Evolutionary conservation across 2,329 filamentous ascomycete species (phyloP).

Genomic region (Daldinia sp.): DNA sequence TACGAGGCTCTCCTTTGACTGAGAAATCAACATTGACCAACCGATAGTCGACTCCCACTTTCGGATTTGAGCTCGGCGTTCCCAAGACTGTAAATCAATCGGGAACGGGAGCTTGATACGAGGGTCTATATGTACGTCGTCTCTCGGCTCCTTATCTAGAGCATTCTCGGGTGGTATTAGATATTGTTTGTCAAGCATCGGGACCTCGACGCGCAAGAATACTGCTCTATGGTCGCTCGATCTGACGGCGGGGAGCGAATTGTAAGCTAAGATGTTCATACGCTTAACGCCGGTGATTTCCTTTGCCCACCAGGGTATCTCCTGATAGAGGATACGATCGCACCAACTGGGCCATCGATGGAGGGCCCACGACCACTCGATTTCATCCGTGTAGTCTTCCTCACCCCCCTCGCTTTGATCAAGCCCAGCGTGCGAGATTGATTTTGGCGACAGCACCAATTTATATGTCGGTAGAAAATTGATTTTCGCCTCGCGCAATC

Average conservation of each 20-base stretch:
- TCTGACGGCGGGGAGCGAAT: conserved; percentile 78
- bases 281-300: conserved; percentile 37
- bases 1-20: conserved; percentile 60
- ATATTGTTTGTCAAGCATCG: conserved; percentile 58
- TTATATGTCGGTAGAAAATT: conserved; percentile 95
- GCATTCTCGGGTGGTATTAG: conserved; percentile 48
- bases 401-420: conserved; percentile 37
- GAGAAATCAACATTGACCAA: conserved; percentile 64
- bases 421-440: conserved; percentile 31
- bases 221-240: conserved; percentile 91
- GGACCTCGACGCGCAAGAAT: conserved; percentile 73
- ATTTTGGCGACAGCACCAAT: conserved; percentile 63
- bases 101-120: conserved; percentile 56
- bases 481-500: conserved; percentile 77
- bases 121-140: conserved; percentile 34
- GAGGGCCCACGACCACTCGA: conserved; percentile 75
- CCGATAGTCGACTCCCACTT: conserved; percentile 54
- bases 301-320: conserved; percentile 62
- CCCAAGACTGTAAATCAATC: conserved; percentile 64
- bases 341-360: conserved; percentile 95
- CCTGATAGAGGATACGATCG: conserved; percentile 84
- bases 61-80: conserved; percentile 51
- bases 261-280: conserved; percentile 71
- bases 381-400: conserved; percentile 46
- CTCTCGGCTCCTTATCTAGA: conserved; percentile 27